These are phyloP conservation scores for Trypanosomatidae sp. DNA, from an alignment of 208 protist genomes.

Conservation along the genomic window DNA sequence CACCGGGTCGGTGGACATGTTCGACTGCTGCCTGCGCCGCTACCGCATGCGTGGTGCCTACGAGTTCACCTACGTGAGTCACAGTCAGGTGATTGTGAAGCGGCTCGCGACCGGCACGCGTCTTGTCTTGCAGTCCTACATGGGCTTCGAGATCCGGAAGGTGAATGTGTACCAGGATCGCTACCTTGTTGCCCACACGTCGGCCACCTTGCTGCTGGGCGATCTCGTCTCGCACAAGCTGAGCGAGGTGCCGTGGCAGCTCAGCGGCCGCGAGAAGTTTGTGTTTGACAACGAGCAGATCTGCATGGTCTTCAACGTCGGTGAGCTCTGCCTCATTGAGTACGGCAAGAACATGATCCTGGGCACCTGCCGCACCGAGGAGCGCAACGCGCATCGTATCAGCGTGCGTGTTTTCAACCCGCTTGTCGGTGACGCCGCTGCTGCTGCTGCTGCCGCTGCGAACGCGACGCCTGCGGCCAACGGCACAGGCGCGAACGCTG, in stretches of 20 bases:
- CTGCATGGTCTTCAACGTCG: slow-evolving; percentile 97
- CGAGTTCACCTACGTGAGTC: slow-evolving; percentile 97
- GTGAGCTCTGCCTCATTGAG: slow-evolving; percentile 97
- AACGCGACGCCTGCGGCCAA: too few species aligned
- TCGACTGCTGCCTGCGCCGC: slow-evolving; percentile 95
- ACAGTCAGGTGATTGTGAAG: slow-evolving; percentile 97
- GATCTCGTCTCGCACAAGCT: slow-evolving; percentile 95
- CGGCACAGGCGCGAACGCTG: too few species aligned
- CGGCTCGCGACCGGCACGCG: slow-evolving; percentile 86
- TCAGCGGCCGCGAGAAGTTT: slow-evolving; percentile 93
- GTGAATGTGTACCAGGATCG: slow-evolving; percentile 97
- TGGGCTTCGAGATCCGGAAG: slow-evolving; percentile 95
- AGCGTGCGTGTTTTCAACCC: slow-evolving; percentile 86
- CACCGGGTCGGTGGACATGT: slow-evolving; percentile 95
- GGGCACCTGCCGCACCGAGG: slow-evolving; percentile 96
- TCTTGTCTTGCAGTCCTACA: slow-evolving; percentile 95
- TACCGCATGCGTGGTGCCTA: slow-evolving; percentile 95
- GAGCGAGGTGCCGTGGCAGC: slow-evolving; percentile 93
- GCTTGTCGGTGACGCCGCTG: slow-evolving; percentile 3
- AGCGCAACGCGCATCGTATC: slow-evolving; percentile 95
- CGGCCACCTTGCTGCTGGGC: slow-evolving; percentile 94
- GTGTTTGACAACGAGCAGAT: slow-evolving; percentile 96
- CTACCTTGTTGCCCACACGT: slow-evolving; percentile 96
- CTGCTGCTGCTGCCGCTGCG: slow-evolving; percentile 2
- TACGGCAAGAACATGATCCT: slow-evolving; percentile 96